Base-by-base conservation (phyloP, 1,139 yeast genomes). In the Candida tropicalis region DNA sequence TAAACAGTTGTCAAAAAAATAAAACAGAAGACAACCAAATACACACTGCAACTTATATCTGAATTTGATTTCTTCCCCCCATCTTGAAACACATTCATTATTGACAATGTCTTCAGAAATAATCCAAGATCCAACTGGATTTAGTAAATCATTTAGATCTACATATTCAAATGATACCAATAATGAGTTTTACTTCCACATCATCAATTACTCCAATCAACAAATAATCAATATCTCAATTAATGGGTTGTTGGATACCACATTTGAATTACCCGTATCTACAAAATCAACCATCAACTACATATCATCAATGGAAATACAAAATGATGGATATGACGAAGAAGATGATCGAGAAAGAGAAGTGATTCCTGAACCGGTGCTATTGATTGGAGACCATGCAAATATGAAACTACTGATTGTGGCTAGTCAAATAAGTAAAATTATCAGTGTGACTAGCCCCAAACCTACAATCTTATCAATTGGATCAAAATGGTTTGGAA, bases 401-500 rank as follows among this genome's bases (percentile, higher is more conserved):
- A 72, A 73, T 50, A 50, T 70, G 49, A 73, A 73, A 52, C 54
- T 69, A 9, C 73, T 68, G 47, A 64, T 73, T 23, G 61, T 73
- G 12, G 77, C 73, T 3, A 57, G 70, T n/a, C 77, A 73, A 50
- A 63, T 73, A 8, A 76, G 74, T 3, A 73, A 72, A 53, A 48
- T 73, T 28, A 53, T 60, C 25, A 50, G 55, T 10, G 50, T 59
- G 40, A 41, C 45, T 4, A 53, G 55, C 18, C 75, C 75, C 3
- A 66, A 69, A 43, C 61, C 60, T 42, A 58, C 69, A 12, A 62
- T 70, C 3, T 51, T 73, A 28, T 66, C 77, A 7, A 58, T 73
- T 13, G 77, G 73, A 3, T 63, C 73, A 1, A 55, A 57, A 49
- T 73, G 78, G 78, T 73, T 73, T 54, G 77, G 78, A 2, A 58